Evolutionary conservation across 2,329 filamentous ascomycete genomes (phyloP), one percentile per base, ranked within the genome.

Genomic region (Simplicillium sp.): DNA sequence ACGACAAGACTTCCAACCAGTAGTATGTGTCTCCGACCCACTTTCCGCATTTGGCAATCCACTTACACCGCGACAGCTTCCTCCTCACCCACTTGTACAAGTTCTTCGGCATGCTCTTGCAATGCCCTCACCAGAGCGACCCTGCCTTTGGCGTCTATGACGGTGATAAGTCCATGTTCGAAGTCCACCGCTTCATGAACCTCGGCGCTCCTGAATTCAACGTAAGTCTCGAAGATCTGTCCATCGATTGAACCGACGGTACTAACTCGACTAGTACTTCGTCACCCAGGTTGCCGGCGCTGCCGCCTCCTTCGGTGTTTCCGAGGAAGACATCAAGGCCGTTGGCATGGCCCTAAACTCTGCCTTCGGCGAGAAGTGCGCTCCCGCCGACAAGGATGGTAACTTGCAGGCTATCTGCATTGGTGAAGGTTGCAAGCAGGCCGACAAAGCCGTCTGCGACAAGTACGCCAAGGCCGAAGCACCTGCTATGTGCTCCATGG

Each of bases 61-160:
- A 25, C 15, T n/a, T 20, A 13, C 14, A n/a, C n/a, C n/a, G 17
- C 12, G 12, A 28, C 43, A 75, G 71, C 55, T 65, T 65, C 45
- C 71, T 81, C 41, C 57, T 81, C 45, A 80, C 73, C 35, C 77
- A 80, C 51, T 61, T 81, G 31, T 80, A 81, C 60, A 57, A 73
- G 48, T 80, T 72, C 65, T 81, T 81, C 53, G 76, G 73, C 38
- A 61, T 61, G 17, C 65, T 81, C 16, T 66, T 80, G 33, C 72
- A 70, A 49, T 80, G 75, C 62, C 66, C 68, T 39, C 46, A 58
- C 52, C 67, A 72, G 54, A 68, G 70, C 40, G 66, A 61, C 57
- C 42, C 61, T 11, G 71, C 63, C 16, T 77, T 71, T 54, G 64
- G 67, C 20, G 55, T 61, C 25, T 80, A 79, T 56, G 46, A 40